Percentiles rank a stretch among this genome's conserved stretches.
Conservation (phyloP, 345 rosid genomes). For the Salix udensis region DNA sequence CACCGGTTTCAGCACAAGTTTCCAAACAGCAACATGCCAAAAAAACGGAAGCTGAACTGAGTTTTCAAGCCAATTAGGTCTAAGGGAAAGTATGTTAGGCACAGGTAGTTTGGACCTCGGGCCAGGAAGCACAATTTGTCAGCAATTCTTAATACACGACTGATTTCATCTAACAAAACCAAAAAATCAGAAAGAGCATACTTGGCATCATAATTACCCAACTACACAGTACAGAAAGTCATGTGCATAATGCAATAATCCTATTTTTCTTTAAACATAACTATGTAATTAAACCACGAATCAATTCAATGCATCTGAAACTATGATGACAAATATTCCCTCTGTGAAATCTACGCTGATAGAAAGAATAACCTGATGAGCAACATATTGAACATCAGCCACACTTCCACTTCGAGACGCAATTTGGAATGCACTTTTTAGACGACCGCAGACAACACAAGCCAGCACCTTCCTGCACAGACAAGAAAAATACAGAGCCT, state of each 20-base stretch:
- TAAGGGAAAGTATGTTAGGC: background rate
- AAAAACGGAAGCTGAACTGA: no score
- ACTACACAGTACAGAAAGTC: background rate
- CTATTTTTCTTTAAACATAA: background rate
- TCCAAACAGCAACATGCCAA: no score
- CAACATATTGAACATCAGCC: constrained; percentile 97
- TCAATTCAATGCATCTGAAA: background rate
- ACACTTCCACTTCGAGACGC: constrained; percentile 94
- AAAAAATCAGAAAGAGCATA: background rate
- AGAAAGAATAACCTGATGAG: constrained; percentile 65
- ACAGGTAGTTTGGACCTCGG: background rate
- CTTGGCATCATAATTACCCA: no score
- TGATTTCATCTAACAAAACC: background rate
- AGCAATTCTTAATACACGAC: background rate
- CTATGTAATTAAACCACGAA: background rate
- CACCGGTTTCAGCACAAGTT: no score
- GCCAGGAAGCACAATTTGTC: background rate
- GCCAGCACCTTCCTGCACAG: constrained; percentile 87
- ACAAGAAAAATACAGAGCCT: constrained; percentile 3
- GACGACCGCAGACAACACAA: constrained; percentile 93
- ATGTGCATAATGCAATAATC: background rate
- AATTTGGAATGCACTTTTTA: constrained; percentile 95
- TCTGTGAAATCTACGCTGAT: background rate
- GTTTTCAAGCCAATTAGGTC: no score
- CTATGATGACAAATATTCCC: background rate